These are phyloP conservation scores for Tolypocladium cylindrosporum DNA, from an alignment of 2,329 filamentous ascomycete species.

Conservation along the genomic window DNA sequence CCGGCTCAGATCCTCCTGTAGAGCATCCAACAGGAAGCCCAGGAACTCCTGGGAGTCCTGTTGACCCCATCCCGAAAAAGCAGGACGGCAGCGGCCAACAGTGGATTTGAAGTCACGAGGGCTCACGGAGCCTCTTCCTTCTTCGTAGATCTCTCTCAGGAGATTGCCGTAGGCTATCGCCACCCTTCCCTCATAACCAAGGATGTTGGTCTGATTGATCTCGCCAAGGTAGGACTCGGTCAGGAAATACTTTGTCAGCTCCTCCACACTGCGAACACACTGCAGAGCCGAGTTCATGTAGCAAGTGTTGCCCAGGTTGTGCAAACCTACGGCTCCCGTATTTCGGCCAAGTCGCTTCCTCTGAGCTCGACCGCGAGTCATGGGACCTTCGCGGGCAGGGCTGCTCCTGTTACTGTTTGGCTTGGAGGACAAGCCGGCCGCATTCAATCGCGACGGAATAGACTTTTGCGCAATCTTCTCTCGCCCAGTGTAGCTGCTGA, in stretches of 20 bases:
- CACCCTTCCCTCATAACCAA: conserved; percentile 77
- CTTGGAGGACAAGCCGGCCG: conserved; percentile 16
- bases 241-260: conserved; percentile 87
- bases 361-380: conserved; percentile 63
- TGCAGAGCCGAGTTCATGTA: conserved; percentile 99
- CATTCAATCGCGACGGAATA: conserved; percentile 20
- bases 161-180: conserved; percentile 75
- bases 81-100: conserved; percentile 70
- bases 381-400: conserved; percentile 45
- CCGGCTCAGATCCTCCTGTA: conserved; percentile 91
- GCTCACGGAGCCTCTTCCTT: conserved; percentile 57
- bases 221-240: conserved; percentile 64
- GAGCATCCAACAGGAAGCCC: conserved; percentile 84
- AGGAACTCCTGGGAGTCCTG: conserved; percentile 97
- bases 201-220: conserved; percentile 74
- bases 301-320: conserved; percentile 92
- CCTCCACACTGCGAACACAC: conserved; percentile 86
- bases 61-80: conserved; percentile 90
- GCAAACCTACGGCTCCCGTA: conserved; percentile 70
- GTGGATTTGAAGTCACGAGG: conserved; percentile 75
- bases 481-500: conserved; percentile 37
- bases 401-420: conserved; percentile 56
- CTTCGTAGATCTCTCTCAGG: conserved; percentile 68
- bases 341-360: conserved; percentile 61
- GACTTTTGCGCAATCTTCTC: conserved; percentile 23